Base-by-base conservation (phyloP, 1,284 basidiomycete species). In the Ustilago hordei region DNA sequence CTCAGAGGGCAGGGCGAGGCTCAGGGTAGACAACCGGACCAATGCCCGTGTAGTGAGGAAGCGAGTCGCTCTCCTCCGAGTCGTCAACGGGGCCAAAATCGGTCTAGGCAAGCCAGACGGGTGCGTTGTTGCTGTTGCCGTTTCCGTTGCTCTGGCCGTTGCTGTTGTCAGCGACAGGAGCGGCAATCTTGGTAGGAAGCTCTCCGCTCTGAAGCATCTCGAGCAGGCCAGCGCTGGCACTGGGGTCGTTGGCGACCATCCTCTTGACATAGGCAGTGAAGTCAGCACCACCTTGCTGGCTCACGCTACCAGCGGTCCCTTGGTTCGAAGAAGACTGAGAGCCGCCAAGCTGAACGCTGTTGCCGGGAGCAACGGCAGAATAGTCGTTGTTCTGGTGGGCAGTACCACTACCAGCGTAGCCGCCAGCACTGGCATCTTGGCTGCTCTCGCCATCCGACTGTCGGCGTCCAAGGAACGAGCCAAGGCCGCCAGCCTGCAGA, bases 341-440 rank as follows among this genome's bases (percentile, higher is more conserved):
- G 4, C 61, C 67, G 15, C 67, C 67, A 15, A 64, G 15, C 8
- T 15, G 17, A n/a, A 69, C 60, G 13, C 15, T 17, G 54, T 69
- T 69, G 23, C 67, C 61, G 23, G 67, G 67, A 2, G 67, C 56
- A 7, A 69, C 53, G 0, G 28, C 34, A 19, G 60, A 63, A 15
- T 60, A 15, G 50, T 64, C 67, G 45, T 60, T 64, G 61, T 64
- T 45, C 61, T 69, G 61, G 12, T 28, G 28, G 17, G 67, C 43
- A 15, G 8, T 28, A 2, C 56, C 32, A n/a, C 32, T n/a, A 41
- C 67, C 67, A 28, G 56, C 56, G 36, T 69, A 60, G 13, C 67
- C 61, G 15, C 45, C 67, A 13, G 61, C 67, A 15, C 61, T 64
- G 6, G 52, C 67, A 15, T 60, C 35, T 32, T 64, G 65, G 11